Base-by-base conservation (phyloP, 768 basidiomycete genomes). In the Phaffia tasmanica region DNA sequence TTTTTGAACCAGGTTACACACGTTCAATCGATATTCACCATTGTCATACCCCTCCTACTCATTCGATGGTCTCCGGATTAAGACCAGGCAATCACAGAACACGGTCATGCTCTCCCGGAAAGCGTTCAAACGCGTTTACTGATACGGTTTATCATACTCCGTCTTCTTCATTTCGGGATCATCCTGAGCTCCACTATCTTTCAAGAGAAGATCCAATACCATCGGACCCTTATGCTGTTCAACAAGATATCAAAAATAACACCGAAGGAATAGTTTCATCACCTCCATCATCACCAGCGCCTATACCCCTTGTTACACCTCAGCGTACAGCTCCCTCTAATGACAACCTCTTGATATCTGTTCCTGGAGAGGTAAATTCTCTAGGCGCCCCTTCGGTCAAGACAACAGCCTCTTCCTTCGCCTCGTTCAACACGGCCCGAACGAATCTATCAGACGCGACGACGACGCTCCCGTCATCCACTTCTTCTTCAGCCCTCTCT, bases 111-210 rank as follows among this genome's bases (percentile, higher is more conserved):
- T 76, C 46, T 77, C 77, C 42, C 23, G 81, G 82, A 42, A 86
- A 85, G 1, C 75, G 84, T 69, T 79, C 81, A 48, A 84, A 84
- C 25, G 80, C 81, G 7, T 81, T 80, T 60, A 84, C 85, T 1
- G 73, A 83, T 3, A 83, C 85, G 0, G 79, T 84, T 51, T 89
- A 85, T 75, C 85, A 88, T 74, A 89, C 88, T 0, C 87, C 88
- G 8, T 83, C 85, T 0, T 89, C 88, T 0, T 88, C 86, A n/a
- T 69, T 87, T 53, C 85, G 83, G 70, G 84, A 87, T 72, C 62
- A 23, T 54, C 70, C 60, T 49, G 55, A 54, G 23, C 47, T 50
- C 64, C n/a, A 47, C 7, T 23, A 83, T 84, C 11, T 84, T 85
- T 3, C 81, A 42, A 42, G 82, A 14, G 82, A 82, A 3, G 85